These are phyloP conservation scores for Laguncularia racemosa DNA, from an alignment of 345 rosid genomes.

Conservation along the genomic window DNA sequence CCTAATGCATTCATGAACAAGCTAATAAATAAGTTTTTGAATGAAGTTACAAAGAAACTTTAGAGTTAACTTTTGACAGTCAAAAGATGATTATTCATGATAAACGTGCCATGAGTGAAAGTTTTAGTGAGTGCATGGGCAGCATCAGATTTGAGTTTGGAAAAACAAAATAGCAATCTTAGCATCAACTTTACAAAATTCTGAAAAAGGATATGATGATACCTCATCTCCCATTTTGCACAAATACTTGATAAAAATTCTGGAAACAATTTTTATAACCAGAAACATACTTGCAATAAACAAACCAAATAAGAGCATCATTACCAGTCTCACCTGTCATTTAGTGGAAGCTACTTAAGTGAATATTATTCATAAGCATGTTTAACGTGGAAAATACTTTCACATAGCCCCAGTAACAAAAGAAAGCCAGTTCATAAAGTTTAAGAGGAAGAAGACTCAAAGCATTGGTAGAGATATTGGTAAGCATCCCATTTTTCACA, in stretches of 20 bases:
- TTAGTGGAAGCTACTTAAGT: background rate
- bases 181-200: no score
- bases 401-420: no score
- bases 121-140: no score
- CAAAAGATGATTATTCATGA: background rate
- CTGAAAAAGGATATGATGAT: background rate
- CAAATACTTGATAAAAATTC: slow-evolving; percentile 82
- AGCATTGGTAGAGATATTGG: no score
- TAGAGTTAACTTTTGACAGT: background rate
- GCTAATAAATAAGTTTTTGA: background rate
- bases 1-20: slow-evolving; percentile 33
- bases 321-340: background rate
- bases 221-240: slow-evolving; percentile 99
- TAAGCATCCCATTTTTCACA: no score
- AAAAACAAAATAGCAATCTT: no score
- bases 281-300: slow-evolving; percentile 73
- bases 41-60: background rate
- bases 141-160: no score
- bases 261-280: slow-evolving; percentile 98
- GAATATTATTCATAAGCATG: no score
- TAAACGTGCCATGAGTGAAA: background rate
- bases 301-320: slow-evolving; percentile 7
- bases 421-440: no score
- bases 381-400: no score
- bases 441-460: no score